A percentile compares a stretch with the other conserved stretches of the same genome.
These are phyloP conservation scores for Maudiozyma barnettii DNA, from an alignment of 805 yeast genomes.

Conservation along the genomic window DNA sequence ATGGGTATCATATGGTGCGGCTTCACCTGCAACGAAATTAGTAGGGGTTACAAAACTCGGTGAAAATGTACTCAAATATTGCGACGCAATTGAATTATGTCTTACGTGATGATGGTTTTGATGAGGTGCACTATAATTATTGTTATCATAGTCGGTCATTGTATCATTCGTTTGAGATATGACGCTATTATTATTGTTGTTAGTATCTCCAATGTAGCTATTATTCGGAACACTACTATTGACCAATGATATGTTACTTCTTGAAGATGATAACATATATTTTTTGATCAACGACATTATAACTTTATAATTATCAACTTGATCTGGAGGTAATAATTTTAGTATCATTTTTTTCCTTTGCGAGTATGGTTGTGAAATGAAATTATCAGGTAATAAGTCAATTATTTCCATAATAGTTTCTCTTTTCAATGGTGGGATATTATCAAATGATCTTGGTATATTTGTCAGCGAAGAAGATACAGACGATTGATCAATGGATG, in stretches of 20 bases:
- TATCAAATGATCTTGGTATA: not conserved
- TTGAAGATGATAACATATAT: slow-evolving; percentile 17
- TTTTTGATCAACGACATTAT: slow-evolving; percentile 25
- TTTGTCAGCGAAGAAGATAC: slow-evolving; percentile 2
- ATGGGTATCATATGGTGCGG: not conserved
- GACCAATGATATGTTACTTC: slow-evolving; percentile 18
- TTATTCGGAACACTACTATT: slow-evolving; percentile 1
- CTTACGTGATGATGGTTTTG: slow-evolving; percentile 10
- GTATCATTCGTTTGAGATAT: not conserved
- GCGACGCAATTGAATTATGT: slow-evolving; percentile 28
- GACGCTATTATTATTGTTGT: not conserved
- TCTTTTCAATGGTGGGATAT: not conserved
- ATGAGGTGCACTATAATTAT: not conserved
- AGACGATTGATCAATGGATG: not conserved
- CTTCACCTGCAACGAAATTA: slow-evolving; percentile 1
- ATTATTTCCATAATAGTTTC: slow-evolving; percentile 28
- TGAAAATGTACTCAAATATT: slow-evolving; percentile 26
- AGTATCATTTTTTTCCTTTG: slow-evolving; percentile 40
- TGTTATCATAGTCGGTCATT: not conserved
- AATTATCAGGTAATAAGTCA: slow-evolving; percentile 40
- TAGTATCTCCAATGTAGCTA: not conserved
- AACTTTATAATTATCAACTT: slow-evolving; percentile 27
- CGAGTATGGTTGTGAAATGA: slow-evolving; percentile 49
- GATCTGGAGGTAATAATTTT: slow-evolving; percentile 31
- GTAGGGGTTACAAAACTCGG: slow-evolving; percentile 19